phyloP scores from a whole-genome alignment of 257 asterid species.

The Solanum virginianum region DNA sequence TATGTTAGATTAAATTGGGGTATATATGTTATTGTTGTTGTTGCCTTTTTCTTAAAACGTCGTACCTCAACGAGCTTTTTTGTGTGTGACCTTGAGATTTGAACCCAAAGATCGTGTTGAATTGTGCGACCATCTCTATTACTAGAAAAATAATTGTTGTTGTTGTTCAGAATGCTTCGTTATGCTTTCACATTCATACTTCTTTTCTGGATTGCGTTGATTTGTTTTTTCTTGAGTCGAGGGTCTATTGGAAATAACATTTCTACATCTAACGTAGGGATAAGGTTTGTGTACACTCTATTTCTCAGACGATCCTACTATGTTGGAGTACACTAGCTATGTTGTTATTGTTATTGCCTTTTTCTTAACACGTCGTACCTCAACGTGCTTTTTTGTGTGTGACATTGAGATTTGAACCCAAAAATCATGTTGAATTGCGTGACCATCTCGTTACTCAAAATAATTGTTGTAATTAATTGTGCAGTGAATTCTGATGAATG shows the following conservation, averaged over 20 bases:
- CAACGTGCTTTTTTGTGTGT: not conserved
- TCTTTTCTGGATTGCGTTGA: no score
- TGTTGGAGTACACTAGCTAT: no score
- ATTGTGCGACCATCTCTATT: not conserved
- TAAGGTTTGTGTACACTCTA: no score
- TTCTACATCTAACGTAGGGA: no score
- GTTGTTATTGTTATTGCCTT: no score
- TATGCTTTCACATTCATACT: no score
- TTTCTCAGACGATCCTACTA: no score
- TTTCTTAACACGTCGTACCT: not conserved
- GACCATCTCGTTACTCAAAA: not conserved
- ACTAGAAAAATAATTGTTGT: not conserved
- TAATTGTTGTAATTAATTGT: not conserved
- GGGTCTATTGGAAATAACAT: no score
- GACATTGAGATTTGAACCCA: not conserved
- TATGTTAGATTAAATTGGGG: no score
- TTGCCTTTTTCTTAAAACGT: not conserved
- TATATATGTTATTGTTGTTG: no score
- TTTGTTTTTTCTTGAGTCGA: no score
- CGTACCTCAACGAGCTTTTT: not conserved
- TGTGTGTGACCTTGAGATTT: not conserved
- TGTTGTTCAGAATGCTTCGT: not conserved
- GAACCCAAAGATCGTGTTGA: not conserved
- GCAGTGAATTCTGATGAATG: constrained; percentile 62
- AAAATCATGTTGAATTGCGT: not conserved